phyloP scores from a whole-genome alignment of 345 rosid genomes.

The Leavenworthia alabamica region DNA sequence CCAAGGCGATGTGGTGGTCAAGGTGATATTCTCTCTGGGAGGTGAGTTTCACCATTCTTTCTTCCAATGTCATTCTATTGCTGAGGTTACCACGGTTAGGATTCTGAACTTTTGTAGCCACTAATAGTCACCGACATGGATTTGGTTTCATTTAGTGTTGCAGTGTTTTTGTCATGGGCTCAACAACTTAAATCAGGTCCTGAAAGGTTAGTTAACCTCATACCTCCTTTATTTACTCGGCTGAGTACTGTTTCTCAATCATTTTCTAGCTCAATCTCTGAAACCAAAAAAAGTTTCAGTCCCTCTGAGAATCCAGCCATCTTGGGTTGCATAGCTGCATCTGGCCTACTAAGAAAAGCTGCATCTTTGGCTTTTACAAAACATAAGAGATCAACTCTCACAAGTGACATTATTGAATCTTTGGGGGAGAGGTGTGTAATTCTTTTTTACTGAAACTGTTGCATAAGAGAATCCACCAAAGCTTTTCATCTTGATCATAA shows the following conservation, averaged over 20 bases:
- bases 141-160: slow-evolving; percentile 47
- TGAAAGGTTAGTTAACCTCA: slow-evolving; percentile 40
- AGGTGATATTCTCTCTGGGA: slow-evolving; percentile 94
- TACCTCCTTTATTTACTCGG: not conserved
- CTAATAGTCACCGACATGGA: not conserved
- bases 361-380: slow-evolving; percentile 64
- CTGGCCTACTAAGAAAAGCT: slow-evolving; percentile 79
- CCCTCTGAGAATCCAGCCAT: slow-evolving; percentile 48
- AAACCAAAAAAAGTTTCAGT: slow-evolving; percentile 12
- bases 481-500: too few relatives aligned
- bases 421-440: slow-evolving; percentile 60
- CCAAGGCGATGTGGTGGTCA: slow-evolving; percentile 98
- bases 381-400: slow-evolving; percentile 76
- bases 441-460: not conserved
- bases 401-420: slow-evolving; percentile 67
- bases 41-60: slow-evolving; percentile 39
- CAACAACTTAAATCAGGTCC: slow-evolving; percentile 32
- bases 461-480: not conserved
- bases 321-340: slow-evolving; percentile 82
- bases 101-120: too few relatives aligned
- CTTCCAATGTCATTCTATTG: not conserved
- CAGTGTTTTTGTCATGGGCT: slow-evolving; percentile 88
- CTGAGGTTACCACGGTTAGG: slow-evolving; percentile 3
- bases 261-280: slow-evolving; percentile 1
- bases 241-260: not conserved